Percentiles rank a stretch among this genome's conserved stretches.
Evolutionary conservation across 805 yeast genomes (phyloP).

Genomic region (Barnettozyma salicaria): DNA sequence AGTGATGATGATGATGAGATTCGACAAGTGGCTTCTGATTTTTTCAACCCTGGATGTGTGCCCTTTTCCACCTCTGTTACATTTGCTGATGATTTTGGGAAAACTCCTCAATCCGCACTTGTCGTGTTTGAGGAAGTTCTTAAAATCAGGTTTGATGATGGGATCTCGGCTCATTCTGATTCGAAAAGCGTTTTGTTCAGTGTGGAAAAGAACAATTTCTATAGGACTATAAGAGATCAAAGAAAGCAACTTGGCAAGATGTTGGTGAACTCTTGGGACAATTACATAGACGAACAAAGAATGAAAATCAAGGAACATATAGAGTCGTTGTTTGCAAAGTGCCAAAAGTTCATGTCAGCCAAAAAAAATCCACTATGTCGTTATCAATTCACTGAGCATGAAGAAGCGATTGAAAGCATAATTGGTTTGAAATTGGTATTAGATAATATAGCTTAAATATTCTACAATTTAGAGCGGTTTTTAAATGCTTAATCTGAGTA

Average conservation of each 20-base stretch:
- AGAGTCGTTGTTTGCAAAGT: not conserved
- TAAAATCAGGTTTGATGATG: constrained; percentile 16
- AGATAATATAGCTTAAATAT: too few species aligned
- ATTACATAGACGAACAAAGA: not conserved
- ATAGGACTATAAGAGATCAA: constrained; percentile 42
- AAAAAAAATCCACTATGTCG: too few species aligned
- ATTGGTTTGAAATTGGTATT: too few species aligned
- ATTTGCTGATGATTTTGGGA: constrained; percentile 18
- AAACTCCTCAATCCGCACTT: constrained; percentile 2
- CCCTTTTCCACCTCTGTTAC: constrained; percentile 30
- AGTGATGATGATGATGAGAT: constrained; percentile 66
- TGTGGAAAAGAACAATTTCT: constrained; percentile 62
- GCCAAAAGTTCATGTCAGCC: too few species aligned
- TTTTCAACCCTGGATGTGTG: constrained; percentile 33
- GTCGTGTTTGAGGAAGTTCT: constrained; percentile 16
- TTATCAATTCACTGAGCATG: too few species aligned
- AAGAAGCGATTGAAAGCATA: too few species aligned
- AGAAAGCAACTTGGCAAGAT: constrained; percentile 20
- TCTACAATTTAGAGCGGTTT: too few species aligned
- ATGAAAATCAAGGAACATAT: not conserved
- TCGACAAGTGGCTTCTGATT: constrained; percentile 41
- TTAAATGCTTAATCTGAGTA: too few species aligned
- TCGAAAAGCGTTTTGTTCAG: constrained; percentile 46
- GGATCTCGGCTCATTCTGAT: constrained; percentile 10
- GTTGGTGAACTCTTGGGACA: constrained; percentile 14